Base-by-base conservation (phyloP, 2,329 filamentous ascomycete species). In the Pseudogymnoascus sp. region DNA sequence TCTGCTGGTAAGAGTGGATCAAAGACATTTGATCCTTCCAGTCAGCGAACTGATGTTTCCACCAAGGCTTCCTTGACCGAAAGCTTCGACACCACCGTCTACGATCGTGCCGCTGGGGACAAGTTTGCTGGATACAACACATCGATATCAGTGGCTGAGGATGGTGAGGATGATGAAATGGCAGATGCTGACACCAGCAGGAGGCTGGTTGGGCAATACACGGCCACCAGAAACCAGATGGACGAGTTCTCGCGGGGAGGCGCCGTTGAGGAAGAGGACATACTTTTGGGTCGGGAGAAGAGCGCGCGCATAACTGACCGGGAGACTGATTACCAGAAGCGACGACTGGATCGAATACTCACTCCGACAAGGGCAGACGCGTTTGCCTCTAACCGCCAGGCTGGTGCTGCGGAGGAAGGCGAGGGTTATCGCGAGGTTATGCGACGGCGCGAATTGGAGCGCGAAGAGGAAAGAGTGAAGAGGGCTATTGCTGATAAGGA, bases 261-360 rank as follows among this genome's bases (percentile, higher is more conserved):
- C 66, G 92, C 90, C 47, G 91, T 93, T 25, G 93, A 96, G 74
- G 93, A 97, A 77, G 91, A 93, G 64, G 95, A 99, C 71, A 88
- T 93, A 5, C 80, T 99, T 66, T 82, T 92, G 60, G 90, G 89
- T 50, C 85, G 84, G 69, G 94, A 97, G 79, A 90, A 93, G 77
- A 90, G 91, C 74, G 92, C 89, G 64, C 88, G 93, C 70, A 97
- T 99, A 72, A 82, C 88, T 65, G 93, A 95, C 73, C 89, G 94
- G 71, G 93, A 97, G 79, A 95, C 92, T 67, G 93, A 97, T 73
- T 99, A 99, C 74, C 95, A 99, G 77, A 96, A 96, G 78, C 90
- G 92, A 68, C 87, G 92, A 65, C 95, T 96, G 75, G 88, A 96
- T 74, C 91, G 94, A 66, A 87, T 85, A 61, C 81, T 97, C 66